Base-by-base conservation (phyloP, 768 basidiomycete genomes). In the Exidia glandulosa region DNA sequence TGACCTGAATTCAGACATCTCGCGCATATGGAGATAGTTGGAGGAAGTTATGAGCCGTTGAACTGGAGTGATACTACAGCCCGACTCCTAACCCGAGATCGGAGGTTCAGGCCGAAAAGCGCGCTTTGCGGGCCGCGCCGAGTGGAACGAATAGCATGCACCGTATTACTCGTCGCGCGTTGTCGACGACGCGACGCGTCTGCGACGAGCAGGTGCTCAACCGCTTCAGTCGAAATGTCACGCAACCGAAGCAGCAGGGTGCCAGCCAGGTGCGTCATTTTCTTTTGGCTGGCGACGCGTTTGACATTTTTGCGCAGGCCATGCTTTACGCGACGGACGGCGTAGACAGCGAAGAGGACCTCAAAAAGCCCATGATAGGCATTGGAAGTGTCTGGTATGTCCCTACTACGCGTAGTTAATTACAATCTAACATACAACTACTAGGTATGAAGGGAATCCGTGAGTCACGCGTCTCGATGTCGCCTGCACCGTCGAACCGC, bases 281-380 rank as follows among this genome's bases (percentile, higher is more conserved):
- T 62, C 45, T 32, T 50, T 34, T 45, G 32, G 14, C 10, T 32
- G 13, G 31, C 34, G 32, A 16, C 55, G 32, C 30, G 36, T 23
- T 37, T 14, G 19, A 25, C 59, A n/a, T n/a, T 63, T 23, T 31
- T 58, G 47, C 64, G 36, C 67, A 95, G 90, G 96, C 96, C 33
- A 98, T 99, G 96, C 77, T 99, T 56, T 99, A 94, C 73, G 96
- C 94, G n/a, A 99, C 96, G 1, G 96, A 97, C 34, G 94, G 91
- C 32, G 81, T 99, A 63, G 75, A 79, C 29, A 74, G 66, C 16
- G 88, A 95, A 64, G 80, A 77, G 2, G 96, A 99, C 76, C 88
- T 99, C 63, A 77, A 90, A 68, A 97, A 95, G 71, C 85, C 94
- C 50, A 97, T 98, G 94, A 90, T 99, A 59, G 96, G 96, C 56